These are phyloP conservation scores for Coffea canephora DNA, from an alignment of 257 asterid genomes.

Conservation along the genomic window DNA sequence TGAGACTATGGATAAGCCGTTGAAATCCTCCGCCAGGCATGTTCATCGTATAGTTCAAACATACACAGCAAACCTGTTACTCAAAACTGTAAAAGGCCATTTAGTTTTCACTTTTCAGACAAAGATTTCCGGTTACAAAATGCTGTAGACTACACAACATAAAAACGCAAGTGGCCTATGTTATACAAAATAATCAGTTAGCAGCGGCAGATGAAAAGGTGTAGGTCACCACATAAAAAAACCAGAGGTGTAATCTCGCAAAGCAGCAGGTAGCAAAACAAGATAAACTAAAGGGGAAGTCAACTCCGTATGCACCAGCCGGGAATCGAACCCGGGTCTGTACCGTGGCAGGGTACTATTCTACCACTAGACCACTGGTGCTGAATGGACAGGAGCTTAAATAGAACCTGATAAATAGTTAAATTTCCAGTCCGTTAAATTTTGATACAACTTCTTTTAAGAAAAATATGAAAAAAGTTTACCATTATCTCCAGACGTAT, in stretches of 20 bases:
- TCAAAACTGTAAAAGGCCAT: too few relatives aligned
- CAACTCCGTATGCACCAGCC: constrained; percentile 63
- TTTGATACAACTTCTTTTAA: not conserved
- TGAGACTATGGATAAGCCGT: not conserved
- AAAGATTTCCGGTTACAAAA: not conserved
- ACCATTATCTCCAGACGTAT: too few relatives aligned
- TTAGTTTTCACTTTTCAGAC: too few relatives aligned
- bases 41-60: not conserved
- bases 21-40: not conserved
- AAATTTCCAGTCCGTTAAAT: not conserved
- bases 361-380: constrained; percentile 32
- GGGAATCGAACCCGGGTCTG: constrained; percentile 99
- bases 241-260: too few relatives aligned
- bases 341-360: constrained; percentile 87
- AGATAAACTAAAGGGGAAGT: too few relatives aligned
- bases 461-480: too few relatives aligned
- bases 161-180: too few relatives aligned
- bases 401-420: too few relatives aligned
- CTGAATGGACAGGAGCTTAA: too few relatives aligned
- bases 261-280: too few relatives aligned
- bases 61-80: not conserved
- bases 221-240: not conserved
- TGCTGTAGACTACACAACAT: not conserved
- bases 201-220: not conserved
- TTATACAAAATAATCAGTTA: too few relatives aligned